These are phyloP conservation scores for Cyberlindnera saturnus DNA, from an alignment of 805 yeast genomes.

Conservation along the genomic window DNA sequence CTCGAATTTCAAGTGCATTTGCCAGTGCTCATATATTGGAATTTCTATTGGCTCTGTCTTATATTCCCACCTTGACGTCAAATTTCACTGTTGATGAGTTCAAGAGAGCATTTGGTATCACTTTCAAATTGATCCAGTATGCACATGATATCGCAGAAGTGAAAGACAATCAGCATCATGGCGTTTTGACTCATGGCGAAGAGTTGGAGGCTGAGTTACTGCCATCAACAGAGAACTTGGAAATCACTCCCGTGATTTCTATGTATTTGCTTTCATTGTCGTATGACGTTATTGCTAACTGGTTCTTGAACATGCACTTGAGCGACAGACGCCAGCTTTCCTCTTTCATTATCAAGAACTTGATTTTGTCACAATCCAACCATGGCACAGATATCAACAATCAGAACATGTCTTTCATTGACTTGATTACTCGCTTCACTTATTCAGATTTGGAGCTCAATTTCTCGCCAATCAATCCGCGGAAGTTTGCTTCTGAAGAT, in stretches of 20 bases:
- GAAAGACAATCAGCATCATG: constrained; percentile 25
- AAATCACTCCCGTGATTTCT: constrained; percentile 44
- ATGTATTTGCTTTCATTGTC: constrained; percentile 60
- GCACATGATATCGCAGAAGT: constrained; percentile 42
- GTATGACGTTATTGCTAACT: constrained; percentile 58
- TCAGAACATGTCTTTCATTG: constrained; percentile 57
- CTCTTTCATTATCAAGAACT: constrained; percentile 54
- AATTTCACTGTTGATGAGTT: constrained; percentile 73
- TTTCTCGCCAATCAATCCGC: constrained; percentile 25
- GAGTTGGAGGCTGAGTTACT: constrained; percentile 47
- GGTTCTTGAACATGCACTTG: constrained; percentile 63
- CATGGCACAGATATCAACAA: constrained; percentile 29
- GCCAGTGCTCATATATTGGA: constrained; percentile 73
- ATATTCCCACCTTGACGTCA: constrained; percentile 60
- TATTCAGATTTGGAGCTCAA: constrained; percentile 56
- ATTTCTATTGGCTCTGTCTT: constrained; percentile 59
- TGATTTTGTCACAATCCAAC: constrained; percentile 38
- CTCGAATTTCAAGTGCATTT: constrained; percentile 61
- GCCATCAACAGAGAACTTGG: constrained; percentile 46
- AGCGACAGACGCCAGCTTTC: constrained; percentile 54
- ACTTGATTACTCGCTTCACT: constrained; percentile 61
- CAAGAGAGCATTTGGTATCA: constrained; percentile 76
- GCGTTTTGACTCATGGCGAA: constrained; percentile 26
- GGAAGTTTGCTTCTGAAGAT: constrained; percentile 22
- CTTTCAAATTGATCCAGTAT: constrained; percentile 72